phyloP scores from a whole-genome alignment of 169 alveolate genomes.

The Eimeria praecox region DNA sequence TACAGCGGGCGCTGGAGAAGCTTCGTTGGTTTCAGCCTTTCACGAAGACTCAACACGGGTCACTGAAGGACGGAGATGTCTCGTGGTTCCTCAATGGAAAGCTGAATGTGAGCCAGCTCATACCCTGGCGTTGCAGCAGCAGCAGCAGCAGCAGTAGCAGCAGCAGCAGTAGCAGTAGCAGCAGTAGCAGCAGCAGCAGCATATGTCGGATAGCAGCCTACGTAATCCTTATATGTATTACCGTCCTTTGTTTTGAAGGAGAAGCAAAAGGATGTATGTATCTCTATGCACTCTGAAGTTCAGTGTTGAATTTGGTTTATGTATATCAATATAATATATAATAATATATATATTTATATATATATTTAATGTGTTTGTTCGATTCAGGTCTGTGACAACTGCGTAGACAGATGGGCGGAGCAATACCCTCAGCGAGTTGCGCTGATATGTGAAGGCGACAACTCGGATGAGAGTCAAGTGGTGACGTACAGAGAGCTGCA shows the following conservation, averaged over 20 bases:
- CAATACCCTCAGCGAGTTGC: conserved; percentile 91
- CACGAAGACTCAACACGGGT: conserved; percentile 85
- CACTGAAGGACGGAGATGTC: conserved; percentile 87
- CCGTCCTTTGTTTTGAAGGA: too few relatives aligned
- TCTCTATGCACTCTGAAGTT: too few relatives aligned
- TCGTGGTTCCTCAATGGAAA: conserved; percentile 95
- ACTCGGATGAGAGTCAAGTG: conserved; percentile 87
- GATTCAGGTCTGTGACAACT: conserved; percentile 92
- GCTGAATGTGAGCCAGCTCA: conserved; percentile 86
- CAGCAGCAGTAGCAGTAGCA: neutral
- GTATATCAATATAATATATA: too few relatives aligned
- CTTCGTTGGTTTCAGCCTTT: conserved; percentile 78
- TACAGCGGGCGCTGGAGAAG: conserved; percentile 74
- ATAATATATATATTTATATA: neutral
- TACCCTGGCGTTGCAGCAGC: neutral
- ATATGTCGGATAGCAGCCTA: neutral
- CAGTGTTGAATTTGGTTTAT: too few relatives aligned
- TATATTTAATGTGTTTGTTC: neutral
- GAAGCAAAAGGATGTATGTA: too few relatives aligned
- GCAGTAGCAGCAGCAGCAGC: neutral
- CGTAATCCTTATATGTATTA: neutral
- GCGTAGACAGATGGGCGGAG: conserved; percentile 97
- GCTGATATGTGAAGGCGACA: conserved; percentile 94
- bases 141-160: neutral
- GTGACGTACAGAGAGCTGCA: conserved; percentile 91